Evolutionary conservation across 78 protist genomes (phyloP).

Genomic region (Cavenderia fasciculata): DNA sequence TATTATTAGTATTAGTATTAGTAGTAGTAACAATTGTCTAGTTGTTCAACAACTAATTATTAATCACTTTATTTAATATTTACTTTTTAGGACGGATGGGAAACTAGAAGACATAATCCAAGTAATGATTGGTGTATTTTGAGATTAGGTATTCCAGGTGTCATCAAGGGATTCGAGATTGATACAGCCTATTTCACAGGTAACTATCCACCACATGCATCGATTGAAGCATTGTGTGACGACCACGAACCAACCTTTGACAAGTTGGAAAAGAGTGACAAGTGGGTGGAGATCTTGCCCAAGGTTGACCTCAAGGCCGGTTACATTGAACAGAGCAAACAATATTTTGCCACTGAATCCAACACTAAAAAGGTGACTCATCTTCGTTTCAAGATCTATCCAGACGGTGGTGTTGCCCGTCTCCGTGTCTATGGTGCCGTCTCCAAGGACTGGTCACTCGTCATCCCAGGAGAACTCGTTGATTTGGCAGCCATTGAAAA

Average conservation of each 20-base stretch:
- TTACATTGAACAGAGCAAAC: constrained; percentile 28
- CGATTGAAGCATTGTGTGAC: constrained; percentile 73
- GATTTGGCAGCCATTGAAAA: constrained; percentile 80
- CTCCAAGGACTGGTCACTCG: constrained; percentile 58
- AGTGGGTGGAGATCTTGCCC: constrained; percentile 72
- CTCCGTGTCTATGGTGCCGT: constrained; percentile 75
- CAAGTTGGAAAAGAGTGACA: not conserved
- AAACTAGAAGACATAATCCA: constrained; percentile 86
- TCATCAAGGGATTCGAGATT: constrained; percentile 77
- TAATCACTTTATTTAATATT: not conserved
- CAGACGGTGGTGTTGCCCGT: constrained; percentile 91
- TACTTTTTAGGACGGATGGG: constrained; percentile 91
- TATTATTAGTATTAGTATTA: not conserved
- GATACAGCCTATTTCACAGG: constrained; percentile 91
- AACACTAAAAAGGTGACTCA: constrained; percentile 75
- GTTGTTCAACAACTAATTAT: not conserved
- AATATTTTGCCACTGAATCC: constrained; percentile 32
- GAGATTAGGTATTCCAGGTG: constrained; percentile 84
- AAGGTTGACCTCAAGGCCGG: constrained; percentile 62
- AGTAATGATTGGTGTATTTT: constrained; percentile 91
- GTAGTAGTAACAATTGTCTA: not conserved
- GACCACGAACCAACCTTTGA: constrained; percentile 29
- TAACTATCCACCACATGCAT: constrained; percentile 86
- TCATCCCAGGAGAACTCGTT: constrained; percentile 45
- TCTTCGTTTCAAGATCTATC: constrained; percentile 78